Evolutionary conservation across 2,329 filamentous ascomycete genomes (phyloP).

Genomic region (Paecilomyces niveus): DNA sequence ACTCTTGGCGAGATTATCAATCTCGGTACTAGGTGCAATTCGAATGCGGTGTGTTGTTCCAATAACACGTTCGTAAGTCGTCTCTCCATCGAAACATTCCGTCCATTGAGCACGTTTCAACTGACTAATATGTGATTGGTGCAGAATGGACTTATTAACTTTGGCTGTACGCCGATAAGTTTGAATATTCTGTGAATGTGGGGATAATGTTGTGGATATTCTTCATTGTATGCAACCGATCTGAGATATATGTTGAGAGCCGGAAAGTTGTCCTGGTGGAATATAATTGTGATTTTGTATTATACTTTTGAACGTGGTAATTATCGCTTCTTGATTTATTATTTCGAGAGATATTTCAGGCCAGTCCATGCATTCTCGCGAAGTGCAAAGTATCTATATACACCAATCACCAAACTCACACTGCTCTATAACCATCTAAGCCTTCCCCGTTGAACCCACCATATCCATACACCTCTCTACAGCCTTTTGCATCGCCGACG

Average conservation of each 20-base stretch:
- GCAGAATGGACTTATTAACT: neutral
- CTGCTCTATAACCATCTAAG: constrained; percentile 2
- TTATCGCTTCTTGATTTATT: neutral
- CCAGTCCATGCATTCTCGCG: neutral
- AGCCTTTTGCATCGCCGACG: constrained; percentile 47
- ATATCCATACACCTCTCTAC: constrained; percentile 53
- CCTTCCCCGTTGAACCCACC: constrained; percentile 34
- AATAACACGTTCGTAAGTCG: neutral
- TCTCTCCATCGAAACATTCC: neutral
- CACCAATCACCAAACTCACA: neutral
- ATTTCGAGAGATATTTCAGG: neutral
- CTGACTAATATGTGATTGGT: neutral
- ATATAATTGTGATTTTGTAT: too few relatives aligned
- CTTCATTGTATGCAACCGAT: neutral
- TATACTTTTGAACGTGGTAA: neutral
- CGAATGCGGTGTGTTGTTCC: neutral
- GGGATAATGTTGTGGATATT: neutral
- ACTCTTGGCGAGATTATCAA: neutral
- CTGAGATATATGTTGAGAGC: neutral
- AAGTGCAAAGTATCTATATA: neutral
- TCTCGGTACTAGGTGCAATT: neutral
- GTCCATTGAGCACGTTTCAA: neutral
- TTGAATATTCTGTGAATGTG: neutral
- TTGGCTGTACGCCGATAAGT: neutral
- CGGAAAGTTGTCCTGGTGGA: too few relatives aligned